A percentile compares a stretch with the other conserved stretches of the same genome.
phyloP scores from a whole-genome alignment of 2,329 filamentous ascomycete species.

The Madurella fahalii region DNA sequence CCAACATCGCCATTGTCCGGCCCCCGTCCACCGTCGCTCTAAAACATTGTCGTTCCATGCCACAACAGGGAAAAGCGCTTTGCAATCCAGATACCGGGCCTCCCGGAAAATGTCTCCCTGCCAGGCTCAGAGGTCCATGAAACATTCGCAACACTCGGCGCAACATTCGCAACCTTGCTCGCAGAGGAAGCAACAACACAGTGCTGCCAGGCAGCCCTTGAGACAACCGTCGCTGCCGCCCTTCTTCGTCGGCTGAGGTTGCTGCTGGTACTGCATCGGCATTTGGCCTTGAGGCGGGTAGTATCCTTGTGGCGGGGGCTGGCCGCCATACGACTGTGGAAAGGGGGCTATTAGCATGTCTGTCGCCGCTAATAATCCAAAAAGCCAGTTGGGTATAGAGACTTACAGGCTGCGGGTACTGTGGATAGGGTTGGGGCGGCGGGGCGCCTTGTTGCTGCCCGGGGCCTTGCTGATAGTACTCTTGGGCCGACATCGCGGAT shows the following conservation, averaged over 20 bases:
- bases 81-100: not conserved
- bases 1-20: no score
- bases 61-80: not conserved
- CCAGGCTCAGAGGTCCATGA: constrained; percentile 30
- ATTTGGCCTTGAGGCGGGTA: constrained; percentile 44
- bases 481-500: constrained; percentile 33
- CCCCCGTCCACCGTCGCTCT: not conserved
- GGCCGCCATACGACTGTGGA: constrained; percentile 34
- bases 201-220: constrained; percentile 42
- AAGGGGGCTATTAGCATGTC: constrained; percentile 7
- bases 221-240: constrained; percentile 40
- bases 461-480: constrained; percentile 36
- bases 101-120: not conserved
- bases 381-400: not conserved
- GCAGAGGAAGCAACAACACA: constrained; percentile 50
- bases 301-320: constrained; percentile 33
- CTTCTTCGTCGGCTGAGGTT: constrained; percentile 35
- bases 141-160: constrained; percentile 43
- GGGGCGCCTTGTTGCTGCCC: constrained; percentile 26
- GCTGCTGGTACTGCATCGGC: constrained; percentile 46
- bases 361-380: not conserved
- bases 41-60: no score
- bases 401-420: constrained; percentile 43
- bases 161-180: constrained; percentile 50
- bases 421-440: constrained; percentile 34